Evolutionary conservation across 139 green algal species (phyloP), one percentile per base, ranked within the genome.

Genomic region (Chlamydomonas eustigma): DNA sequence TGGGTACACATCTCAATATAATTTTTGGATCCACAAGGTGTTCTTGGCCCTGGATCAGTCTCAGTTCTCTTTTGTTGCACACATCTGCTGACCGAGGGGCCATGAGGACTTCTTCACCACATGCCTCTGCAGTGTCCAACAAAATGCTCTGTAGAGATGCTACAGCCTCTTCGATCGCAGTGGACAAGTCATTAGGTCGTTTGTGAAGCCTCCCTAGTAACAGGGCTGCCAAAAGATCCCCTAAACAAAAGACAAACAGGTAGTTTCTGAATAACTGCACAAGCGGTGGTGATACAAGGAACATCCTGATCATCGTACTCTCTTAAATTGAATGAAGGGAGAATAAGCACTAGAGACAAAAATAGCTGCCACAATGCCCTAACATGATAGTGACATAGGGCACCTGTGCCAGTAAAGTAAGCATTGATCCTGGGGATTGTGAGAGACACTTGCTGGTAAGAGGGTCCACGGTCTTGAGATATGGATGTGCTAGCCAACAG

Each of bases 321-420:
- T n/a, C n/a, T n/a, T n/a, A n/a, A n/a, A n/a, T n/a, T n/a, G n/a
- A n/a, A n/a, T 39, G 64, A 22, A 72, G 33, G 25, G 64, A 3
- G 5, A 39, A 25, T 3, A 3, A 74, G n/a, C n/a, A n/a, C n/a
- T n/a, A n/a, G n/a, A n/a, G n/a, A n/a, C n/a, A n/a, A n/a, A n/a
- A n/a, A n/a, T n/a, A n/a, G n/a, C n/a, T n/a, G n/a, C n/a, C n/a
- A n/a, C n/a, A n/a, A n/a, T n/a, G n/a, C n/a, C n/a, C n/a, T n/a
- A n/a, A n/a, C n/a, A n/a, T n/a, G n/a, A n/a, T n/a, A n/a, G n/a
- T n/a, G n/a, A n/a, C n/a, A n/a, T n/a, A n/a, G n/a, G n/a, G 25
- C 78, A 87, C 91, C 92, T 79, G 90, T 94, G 2, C 92, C 92
- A 3, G 91, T 94, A 79, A 96, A 96, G 81, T 94, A 93, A 0